Conservation (phyloP, 1,284 basidiomycete species). For the Ustilago lituana region DNA sequence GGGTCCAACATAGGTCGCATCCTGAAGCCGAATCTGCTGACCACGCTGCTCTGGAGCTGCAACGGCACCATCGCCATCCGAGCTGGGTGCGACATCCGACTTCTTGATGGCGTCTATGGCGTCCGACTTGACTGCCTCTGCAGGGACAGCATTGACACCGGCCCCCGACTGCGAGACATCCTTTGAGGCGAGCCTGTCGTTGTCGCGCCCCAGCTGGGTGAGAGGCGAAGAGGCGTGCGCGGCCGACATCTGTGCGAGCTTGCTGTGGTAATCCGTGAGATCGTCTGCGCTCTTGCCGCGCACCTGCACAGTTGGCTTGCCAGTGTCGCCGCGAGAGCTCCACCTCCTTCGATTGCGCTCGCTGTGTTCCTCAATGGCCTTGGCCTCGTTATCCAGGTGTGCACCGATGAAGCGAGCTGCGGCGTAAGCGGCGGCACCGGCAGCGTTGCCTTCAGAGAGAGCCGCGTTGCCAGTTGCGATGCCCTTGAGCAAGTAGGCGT, state of each 20-base stretch:
- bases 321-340: constrained; percentile 27
- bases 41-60: constrained; percentile 26
- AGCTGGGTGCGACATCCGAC: constrained; percentile 34
- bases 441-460: constrained; percentile 63
- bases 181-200: constrained; percentile 25
- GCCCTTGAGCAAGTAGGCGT: constrained; percentile 89
- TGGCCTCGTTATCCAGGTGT: constrained; percentile 55
- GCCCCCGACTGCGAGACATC: constrained; percentile 5
- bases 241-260: constrained; percentile 42
- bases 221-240: constrained; percentile 25
- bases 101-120: constrained; percentile 30
- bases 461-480: constrained; percentile 70
- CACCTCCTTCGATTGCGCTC: constrained; percentile 31
- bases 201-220: constrained; percentile 35
- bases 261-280: constrained; percentile 68
- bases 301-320: constrained; percentile 1
- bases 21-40: constrained; percentile 40
- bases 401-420: constrained; percentile 66
- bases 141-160: constrained; percentile 37
- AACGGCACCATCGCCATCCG: constrained; percentile 48
- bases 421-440: constrained; percentile 64
- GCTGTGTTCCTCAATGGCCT: constrained; percentile 33
- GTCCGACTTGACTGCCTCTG: constrained; percentile 33
- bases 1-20: constrained; percentile 37
- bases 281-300: constrained; percentile 39